Evolutionary conservation across 2,329 filamentous ascomycete genomes (phyloP).

Genomic region (Colletotrichum phormii): DNA sequence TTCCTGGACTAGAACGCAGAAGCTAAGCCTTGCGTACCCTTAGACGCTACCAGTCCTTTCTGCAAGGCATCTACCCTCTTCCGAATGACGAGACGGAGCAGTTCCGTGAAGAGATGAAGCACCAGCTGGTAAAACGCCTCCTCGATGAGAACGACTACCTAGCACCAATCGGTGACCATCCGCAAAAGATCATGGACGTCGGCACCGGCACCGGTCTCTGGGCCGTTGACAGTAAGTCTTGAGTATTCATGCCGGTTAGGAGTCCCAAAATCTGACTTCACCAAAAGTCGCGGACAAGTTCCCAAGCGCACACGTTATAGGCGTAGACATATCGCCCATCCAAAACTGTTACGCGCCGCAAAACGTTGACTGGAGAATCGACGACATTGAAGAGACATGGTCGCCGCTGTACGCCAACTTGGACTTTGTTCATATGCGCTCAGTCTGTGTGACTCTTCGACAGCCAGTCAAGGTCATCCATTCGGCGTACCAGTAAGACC

Average conservation of each 20-base stretch:
- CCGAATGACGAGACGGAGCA: conserved; percentile 66
- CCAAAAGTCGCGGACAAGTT: conserved; percentile 58
- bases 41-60: conserved; percentile 62
- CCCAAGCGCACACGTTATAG: conserved; percentile 58
- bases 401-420: conserved; percentile 51
- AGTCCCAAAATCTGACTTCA: conserved; percentile 6
- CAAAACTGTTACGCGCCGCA: conserved; percentile 62
- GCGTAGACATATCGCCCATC: conserved; percentile 58
- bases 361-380: conserved; percentile 66
- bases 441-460: conserved; percentile 62
- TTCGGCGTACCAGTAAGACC: conserved; percentile 56
- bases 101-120: conserved; percentile 60
- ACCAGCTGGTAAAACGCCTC: conserved; percentile 61
- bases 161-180: conserved; percentile 56
- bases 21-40: conserved; percentile 7
- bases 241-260: background rate
- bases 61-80: conserved; percentile 59
- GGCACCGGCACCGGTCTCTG: conserved; percentile 66
- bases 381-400: conserved; percentile 54
- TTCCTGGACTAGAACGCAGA: background rate
- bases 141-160: conserved; percentile 55
- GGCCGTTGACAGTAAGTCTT: conserved; percentile 62
- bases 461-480: conserved; percentile 62
- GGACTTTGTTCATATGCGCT: conserved; percentile 66
- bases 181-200: conserved; percentile 62